A percentile compares a stretch with the other conserved stretches of the same genome.
Conservation (phyloP, 495 filamentous ascomycete species). For the Daldinia concentrica region DNA sequence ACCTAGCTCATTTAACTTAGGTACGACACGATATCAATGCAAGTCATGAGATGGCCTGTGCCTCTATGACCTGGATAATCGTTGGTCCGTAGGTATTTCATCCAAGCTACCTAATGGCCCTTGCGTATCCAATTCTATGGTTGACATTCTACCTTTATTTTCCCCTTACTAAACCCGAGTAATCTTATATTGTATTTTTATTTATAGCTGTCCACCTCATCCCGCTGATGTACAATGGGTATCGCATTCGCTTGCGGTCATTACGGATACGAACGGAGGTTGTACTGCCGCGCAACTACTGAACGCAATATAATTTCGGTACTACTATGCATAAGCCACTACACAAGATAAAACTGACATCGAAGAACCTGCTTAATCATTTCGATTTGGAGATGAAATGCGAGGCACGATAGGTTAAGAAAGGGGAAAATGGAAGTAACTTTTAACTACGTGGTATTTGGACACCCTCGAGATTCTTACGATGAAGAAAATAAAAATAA, state of each 20-base stretch:
- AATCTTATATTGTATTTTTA: too few relatives aligned
- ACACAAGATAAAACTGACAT: neutral
- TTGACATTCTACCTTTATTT: neutral
- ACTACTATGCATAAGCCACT: neutral
- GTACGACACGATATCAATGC: neutral
- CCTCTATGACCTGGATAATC: neutral
- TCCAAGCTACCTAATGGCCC: neutral
- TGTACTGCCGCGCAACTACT: neutral
- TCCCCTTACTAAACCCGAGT: neutral
- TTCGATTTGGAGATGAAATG: neutral
- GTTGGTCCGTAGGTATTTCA: neutral
- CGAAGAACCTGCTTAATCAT: neutral
- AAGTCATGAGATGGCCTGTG: neutral
- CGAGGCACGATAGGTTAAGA: neutral
- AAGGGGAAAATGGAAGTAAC: neutral
- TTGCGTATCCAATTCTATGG: neutral
- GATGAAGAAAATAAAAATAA: too few relatives aligned
- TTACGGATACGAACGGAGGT: constrained; percentile 3
- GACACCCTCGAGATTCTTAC: neutral
- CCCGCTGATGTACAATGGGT: neutral
- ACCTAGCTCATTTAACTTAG: neutral
- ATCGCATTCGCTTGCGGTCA: neutral
- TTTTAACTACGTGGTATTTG: neutral
- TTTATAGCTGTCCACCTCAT: neutral
- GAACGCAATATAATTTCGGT: constrained; percentile 6